phyloP scores from a whole-genome alignment of 805 yeast species.

The Hanseniaspora meyeri region DNA sequence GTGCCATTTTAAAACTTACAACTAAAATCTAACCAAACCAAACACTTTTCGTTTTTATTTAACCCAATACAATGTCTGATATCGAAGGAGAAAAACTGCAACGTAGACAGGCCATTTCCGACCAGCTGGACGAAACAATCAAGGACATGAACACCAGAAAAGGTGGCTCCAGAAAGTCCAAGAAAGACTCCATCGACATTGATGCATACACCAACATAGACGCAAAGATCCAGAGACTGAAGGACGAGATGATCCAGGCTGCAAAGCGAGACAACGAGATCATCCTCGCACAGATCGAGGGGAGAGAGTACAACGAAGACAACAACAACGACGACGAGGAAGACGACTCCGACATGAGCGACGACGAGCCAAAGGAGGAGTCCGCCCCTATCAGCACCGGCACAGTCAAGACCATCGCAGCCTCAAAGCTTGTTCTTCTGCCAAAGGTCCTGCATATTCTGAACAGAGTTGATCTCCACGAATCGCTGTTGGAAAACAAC shows the following conservation, averaged over 20 bases:
- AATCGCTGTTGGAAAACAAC: slow-evolving; percentile 87
- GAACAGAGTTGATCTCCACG: slow-evolving; percentile 74
- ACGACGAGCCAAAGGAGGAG: not conserved
- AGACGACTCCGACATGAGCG: slow-evolving; percentile 13
- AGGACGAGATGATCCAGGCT: slow-evolving; percentile 80
- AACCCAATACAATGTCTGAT: slow-evolving; percentile 16
- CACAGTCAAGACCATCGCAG: not conserved
- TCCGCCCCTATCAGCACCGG: slow-evolving; percentile 28
- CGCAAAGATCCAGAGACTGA: slow-evolving; percentile 67
- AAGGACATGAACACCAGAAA: slow-evolving; percentile 56
- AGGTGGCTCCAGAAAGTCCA: slow-evolving; percentile 38
- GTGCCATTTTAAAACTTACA: no score
- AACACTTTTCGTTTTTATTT: not conserved
- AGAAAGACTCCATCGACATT: slow-evolving; percentile 31
- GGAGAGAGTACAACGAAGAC: not conserved
- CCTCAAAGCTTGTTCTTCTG: slow-evolving; percentile 33
- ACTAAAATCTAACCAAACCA: no score
- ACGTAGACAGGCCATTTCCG: slow-evolving; percentile 52
- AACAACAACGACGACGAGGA: slow-evolving; percentile 12
- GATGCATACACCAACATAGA: slow-evolving; percentile 93
- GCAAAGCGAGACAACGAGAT: slow-evolving; percentile 61
- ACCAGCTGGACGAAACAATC: slow-evolving; percentile 52
- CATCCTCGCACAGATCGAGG: slow-evolving; percentile 28
- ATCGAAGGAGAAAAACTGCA: slow-evolving; percentile 3
- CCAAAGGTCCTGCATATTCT: slow-evolving; percentile 66